phyloP scores from a whole-genome alignment of 805 yeast genomes.

The Pichia deserticola region DNA sequence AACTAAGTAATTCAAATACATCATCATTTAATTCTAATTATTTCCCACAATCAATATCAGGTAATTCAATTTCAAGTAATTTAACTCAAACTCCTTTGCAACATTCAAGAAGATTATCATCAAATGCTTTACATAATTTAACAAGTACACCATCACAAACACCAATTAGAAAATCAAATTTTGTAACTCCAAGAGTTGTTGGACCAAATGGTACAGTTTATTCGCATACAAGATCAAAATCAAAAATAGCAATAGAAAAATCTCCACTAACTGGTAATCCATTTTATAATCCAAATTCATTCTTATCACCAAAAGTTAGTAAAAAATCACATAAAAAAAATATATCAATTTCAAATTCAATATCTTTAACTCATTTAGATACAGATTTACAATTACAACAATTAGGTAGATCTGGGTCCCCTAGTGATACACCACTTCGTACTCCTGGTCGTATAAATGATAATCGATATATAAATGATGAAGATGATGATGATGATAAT shows the following conservation, averaged over 20 bases:
- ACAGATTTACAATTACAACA: constrained; percentile 24
- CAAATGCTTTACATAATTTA: background rate
- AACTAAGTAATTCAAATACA: constrained; percentile 18
- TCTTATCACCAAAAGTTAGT: constrained; percentile 34
- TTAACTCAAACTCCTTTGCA: constrained; percentile 15
- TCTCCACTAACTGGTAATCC: constrained; percentile 38
- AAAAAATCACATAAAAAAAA: constrained; percentile 26
- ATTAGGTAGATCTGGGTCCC: constrained; percentile 15
- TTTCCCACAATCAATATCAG: constrained; percentile 7
- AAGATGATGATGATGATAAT: constrained; percentile 10
- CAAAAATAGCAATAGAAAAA: constrained; percentile 20
- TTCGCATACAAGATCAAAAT: constrained; percentile 18
- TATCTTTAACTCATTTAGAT: constrained; percentile 26
- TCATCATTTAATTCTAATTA: constrained; percentile 7
- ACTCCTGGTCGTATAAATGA: constrained; percentile 19
- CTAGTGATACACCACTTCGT: constrained; percentile 22
- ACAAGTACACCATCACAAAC: constrained; percentile 7
- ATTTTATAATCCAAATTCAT: constrained; percentile 40
- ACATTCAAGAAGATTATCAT: constrained; percentile 15
- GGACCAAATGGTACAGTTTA: background rate
- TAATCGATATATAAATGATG: constrained; percentile 11
- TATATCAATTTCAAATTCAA: constrained; percentile 25
- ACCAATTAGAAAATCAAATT: constrained; percentile 5
- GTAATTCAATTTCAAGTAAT: constrained; percentile 9
- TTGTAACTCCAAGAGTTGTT: constrained; percentile 12